Percentiles rank a stretch among this genome's conserved stretches.
These are phyloP conservation scores for Cercospora citrullina DNA, from an alignment of 2,329 filamentous ascomycete genomes.

Conservation along the genomic window DNA sequence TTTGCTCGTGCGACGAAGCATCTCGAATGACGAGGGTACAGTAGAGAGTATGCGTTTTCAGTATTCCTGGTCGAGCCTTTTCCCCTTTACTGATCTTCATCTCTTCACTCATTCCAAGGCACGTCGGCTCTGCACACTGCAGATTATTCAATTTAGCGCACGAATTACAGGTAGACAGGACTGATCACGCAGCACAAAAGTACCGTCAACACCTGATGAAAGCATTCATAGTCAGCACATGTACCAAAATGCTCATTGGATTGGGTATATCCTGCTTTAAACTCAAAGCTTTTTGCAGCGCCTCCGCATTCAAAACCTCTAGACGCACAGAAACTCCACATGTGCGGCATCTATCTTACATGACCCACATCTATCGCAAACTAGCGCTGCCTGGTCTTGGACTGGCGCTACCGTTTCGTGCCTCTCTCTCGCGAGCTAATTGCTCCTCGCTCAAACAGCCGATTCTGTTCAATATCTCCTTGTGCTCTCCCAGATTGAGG, in stretches of 20 bases:
- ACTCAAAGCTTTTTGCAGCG: not conserved
- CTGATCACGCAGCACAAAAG: not conserved
- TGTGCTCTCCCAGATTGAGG: constrained; percentile 65
- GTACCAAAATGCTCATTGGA: not conserved
- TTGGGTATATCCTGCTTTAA: constrained; percentile 3
- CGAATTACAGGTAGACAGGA: not conserved
- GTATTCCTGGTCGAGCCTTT: too few relatives aligned
- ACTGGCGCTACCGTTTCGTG: constrained; percentile 32
- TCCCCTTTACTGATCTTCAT: not conserved
- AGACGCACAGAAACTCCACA: not conserved
- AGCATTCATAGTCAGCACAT: not conserved
- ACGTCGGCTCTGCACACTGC: not conserved
- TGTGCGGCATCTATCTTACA: constrained; percentile 3
- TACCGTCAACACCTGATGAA: not conserved
- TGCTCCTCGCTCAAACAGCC: constrained; percentile 58
- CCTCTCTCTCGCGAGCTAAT: constrained; percentile 37
- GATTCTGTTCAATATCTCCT: constrained; percentile 78
- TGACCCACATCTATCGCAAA: constrained; percentile 10
- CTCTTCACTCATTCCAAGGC: not conserved
- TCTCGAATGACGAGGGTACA: not conserved
- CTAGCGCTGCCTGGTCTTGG: constrained; percentile 23
- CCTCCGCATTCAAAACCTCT: not conserved
- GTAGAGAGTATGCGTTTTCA: not conserved
- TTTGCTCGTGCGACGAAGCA: not conserved
- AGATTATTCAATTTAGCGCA: not conserved